A percentile compares a stretch with the other conserved stretches of the same genome.
phyloP scores from a whole-genome alignment of 768 basidiomycete species.

The Candolleomyces efflorescens region DNA sequence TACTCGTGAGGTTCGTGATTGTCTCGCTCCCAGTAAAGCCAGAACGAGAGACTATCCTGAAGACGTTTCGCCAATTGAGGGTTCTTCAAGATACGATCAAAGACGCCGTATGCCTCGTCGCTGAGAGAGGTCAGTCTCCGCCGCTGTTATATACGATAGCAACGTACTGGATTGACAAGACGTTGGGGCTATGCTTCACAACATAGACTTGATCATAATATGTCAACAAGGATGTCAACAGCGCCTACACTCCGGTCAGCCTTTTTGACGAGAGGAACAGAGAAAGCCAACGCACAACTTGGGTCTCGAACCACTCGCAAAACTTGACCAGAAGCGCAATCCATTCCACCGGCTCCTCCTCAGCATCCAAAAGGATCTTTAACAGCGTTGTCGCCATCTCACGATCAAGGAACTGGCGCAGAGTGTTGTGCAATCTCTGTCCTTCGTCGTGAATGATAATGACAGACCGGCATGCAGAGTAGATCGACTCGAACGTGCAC shows the following conservation, averaged over 20 bases:
- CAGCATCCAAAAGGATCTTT: constrained; percentile 27
- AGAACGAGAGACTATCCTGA: constrained; percentile 39
- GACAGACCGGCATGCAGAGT: constrained; percentile 49
- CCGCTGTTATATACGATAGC: background rate
- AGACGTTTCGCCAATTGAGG: constrained; percentile 38
- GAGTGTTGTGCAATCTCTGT: constrained; percentile 50
- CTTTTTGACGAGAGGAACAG: too few relatives aligned
- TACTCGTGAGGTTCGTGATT: constrained; percentile 28
- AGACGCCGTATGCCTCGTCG: constrained; percentile 53
- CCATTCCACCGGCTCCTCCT: constrained; percentile 46
- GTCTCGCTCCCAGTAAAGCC: constrained; percentile 54
- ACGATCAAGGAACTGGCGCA: constrained; percentile 59
- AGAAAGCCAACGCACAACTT: constrained; percentile 46
- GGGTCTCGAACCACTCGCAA: constrained; percentile 61
- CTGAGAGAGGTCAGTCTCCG: constrained; percentile 24
- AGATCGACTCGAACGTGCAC: constrained; percentile 51
- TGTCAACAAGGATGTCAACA: constrained; percentile 61
- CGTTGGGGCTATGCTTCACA: constrained; percentile 26
- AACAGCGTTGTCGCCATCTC: constrained; percentile 38
- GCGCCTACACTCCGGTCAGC: constrained; percentile 29
- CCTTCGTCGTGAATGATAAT: constrained; percentile 53
- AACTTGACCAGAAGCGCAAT: constrained; percentile 48
- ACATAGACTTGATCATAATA: constrained; percentile 72
- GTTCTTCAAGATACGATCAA: constrained; percentile 50
- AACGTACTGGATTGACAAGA: constrained; percentile 27